Evolutionary conservation across 495 filamentous ascomycete species (phyloP).

Genomic region (Trichoderma erinaceum): DNA sequence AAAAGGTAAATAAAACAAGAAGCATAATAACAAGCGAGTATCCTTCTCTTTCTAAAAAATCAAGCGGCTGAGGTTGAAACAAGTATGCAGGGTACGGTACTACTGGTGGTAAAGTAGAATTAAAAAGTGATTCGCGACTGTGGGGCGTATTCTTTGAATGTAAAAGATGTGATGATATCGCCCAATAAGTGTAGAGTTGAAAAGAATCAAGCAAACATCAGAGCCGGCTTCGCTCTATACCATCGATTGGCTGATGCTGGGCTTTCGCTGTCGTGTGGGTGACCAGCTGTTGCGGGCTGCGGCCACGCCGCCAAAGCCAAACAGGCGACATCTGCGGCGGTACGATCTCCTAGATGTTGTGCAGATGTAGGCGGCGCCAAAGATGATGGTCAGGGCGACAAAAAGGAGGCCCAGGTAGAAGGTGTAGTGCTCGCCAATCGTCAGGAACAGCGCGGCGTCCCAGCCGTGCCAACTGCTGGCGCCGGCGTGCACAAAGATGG

Average conservation of each 20-base stretch:
- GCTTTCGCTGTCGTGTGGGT: background rate
- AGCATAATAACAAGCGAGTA: background rate
- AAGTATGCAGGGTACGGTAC: background rate
- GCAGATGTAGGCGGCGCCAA: background rate
- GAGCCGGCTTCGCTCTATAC: background rate
- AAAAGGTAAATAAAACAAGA: background rate
- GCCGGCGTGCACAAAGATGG: slow-evolving; percentile 7
- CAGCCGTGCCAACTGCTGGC: slow-evolving; percentile 8
- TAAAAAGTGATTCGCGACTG: background rate
- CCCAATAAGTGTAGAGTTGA: background rate
- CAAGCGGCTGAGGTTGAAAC: background rate
- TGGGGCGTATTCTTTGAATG: background rate
- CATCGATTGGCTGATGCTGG: slow-evolving; percentile 7
- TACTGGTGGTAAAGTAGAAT: background rate
- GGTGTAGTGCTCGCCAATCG: slow-evolving; percentile 12
- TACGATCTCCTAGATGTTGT: slow-evolving; percentile 5
- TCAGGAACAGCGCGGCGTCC: slow-evolving; percentile 7
- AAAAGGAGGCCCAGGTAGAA: background rate
- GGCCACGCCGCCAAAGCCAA: slow-evolving; percentile 1
- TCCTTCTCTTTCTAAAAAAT: background rate
- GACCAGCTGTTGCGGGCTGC: slow-evolving; percentile 9
- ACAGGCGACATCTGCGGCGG: slow-evolving; percentile 3
- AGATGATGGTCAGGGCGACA: background rate
- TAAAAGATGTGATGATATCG: background rate
- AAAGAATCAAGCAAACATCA: too few species aligned